Percentiles rank a stretch among this genome's conserved stretches.
These are phyloP conservation scores for Aspergillus sp. DNA, from an alignment of 2,329 filamentous ascomycete species.

Conservation along the genomic window DNA sequence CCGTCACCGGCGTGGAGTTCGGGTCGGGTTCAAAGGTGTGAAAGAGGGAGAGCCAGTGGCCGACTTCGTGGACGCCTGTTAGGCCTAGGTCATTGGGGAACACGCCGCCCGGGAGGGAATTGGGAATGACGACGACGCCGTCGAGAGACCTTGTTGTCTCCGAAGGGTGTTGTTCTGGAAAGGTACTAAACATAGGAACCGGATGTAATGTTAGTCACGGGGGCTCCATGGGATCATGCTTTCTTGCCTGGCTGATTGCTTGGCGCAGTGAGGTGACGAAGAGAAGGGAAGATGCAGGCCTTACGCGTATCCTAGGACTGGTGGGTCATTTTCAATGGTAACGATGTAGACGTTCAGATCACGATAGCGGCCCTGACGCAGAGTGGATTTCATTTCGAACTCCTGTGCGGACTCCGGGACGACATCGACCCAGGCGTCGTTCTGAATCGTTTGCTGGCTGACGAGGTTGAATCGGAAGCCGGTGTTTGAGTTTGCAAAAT, in stretches of 20 bases:
- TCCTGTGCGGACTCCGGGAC: neutral
- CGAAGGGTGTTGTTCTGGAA: neutral
- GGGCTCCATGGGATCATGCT: neutral
- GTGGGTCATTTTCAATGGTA: neutral
- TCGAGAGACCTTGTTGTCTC: neutral
- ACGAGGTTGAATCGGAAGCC: conserved; percentile 5
- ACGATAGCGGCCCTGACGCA: neutral
- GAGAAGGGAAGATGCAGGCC: neutral
- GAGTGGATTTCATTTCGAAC: conserved; percentile 1
- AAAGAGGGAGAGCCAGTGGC: neutral
- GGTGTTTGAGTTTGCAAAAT: neutral
- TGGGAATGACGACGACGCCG: neutral
- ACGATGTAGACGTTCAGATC: conserved; percentile 2
- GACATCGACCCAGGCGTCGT: neutral
- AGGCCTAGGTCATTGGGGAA: neutral
- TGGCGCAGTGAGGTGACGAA: neutral
- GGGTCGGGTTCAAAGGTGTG: neutral
- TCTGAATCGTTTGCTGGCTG: neutral
- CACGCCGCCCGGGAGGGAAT: neutral
- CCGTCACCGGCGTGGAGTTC: neutral
- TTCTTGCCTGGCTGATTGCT: no score
- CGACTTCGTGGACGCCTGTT: conserved; percentile 3
- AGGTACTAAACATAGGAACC: neutral
- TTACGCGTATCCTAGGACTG: conserved; percentile 2
- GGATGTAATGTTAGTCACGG: neutral